A percentile compares a stretch with the other conserved stretches of the same genome.
Conservation (phyloP, 176 grass and related monocot species). For the Microstegium vimineum region DNA sequence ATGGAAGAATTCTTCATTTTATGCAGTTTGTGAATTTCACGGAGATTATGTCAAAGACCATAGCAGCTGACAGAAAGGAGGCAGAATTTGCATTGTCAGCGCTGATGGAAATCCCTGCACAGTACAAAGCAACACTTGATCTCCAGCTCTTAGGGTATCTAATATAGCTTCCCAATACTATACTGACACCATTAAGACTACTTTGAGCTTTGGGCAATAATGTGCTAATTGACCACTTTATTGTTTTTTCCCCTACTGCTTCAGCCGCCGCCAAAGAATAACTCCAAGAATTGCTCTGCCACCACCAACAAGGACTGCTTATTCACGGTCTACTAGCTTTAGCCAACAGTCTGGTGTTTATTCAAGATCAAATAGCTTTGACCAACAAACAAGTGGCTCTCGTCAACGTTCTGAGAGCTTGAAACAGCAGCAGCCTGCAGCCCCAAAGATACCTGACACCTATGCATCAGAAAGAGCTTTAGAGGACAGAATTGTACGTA, state of each 20-base stretch:
- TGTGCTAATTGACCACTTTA: slow-evolving; percentile 21
- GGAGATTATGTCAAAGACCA: slow-evolving; percentile 92
- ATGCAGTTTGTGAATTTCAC: slow-evolving; percentile 99
- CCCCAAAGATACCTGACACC: slow-evolving; percentile 38
- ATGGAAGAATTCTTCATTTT: slow-evolving; percentile 25
- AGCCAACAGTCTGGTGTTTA: slow-evolving; percentile 55
- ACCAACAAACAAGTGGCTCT: slow-evolving; percentile 43
- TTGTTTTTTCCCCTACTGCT: slow-evolving; percentile 21
- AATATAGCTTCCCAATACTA: background rate
- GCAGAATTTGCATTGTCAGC: slow-evolving; percentile 87
- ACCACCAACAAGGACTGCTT: slow-evolving; percentile 50
- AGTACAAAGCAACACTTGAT: slow-evolving; percentile 96
- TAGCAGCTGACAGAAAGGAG: slow-evolving; percentile 77
- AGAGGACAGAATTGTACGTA: slow-evolving; percentile 63
- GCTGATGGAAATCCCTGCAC: slow-evolving; percentile 92
- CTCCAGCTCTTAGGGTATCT: slow-evolving; percentile 89
- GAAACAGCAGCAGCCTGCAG: slow-evolving; percentile 43
- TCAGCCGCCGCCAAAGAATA: slow-evolving; percentile 65
- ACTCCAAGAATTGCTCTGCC: slow-evolving; percentile 60
- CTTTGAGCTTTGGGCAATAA: background rate
- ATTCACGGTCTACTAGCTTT: slow-evolving; percentile 78
- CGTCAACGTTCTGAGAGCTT: slow-evolving; percentile 37
- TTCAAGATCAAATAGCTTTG: slow-evolving; percentile 74
- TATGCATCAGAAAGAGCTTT: slow-evolving; percentile 47
- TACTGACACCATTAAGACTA: background rate